These are phyloP conservation scores for Blastocystis sp. DNA, from an alignment of 352 stramenopile genomes.

Conservation along the genomic window DNA sequence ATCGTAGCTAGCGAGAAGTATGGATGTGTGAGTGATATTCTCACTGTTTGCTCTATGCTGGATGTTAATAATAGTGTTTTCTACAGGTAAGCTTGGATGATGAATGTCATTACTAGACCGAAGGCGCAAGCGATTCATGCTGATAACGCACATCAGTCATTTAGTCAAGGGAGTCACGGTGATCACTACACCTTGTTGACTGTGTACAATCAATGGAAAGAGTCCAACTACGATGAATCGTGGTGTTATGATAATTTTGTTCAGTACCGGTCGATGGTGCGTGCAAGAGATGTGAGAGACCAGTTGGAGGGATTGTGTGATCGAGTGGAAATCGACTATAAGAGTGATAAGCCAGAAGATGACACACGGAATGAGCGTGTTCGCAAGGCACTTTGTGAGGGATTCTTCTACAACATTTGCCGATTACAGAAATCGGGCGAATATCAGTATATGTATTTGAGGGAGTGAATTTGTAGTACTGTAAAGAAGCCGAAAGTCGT, in stretches of 20 bases:
- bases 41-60: slow-evolving; percentile 95
- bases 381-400: slow-evolving; percentile 91
- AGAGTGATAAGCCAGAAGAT: slow-evolving; percentile 70
- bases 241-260: slow-evolving; percentile 93
- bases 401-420: slow-evolving; percentile 99
- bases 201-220: slow-evolving; percentile 95
- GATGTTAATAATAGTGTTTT: slow-evolving; percentile 96
- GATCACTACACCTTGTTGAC: slow-evolving; percentile 94
- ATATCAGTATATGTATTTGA: slow-evolving; percentile 79
- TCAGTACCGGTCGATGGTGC: slow-evolving; percentile 93
- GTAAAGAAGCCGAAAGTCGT: slow-evolving; percentile 95
- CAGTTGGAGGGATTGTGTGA: slow-evolving; percentile 98
- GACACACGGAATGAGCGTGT: slow-evolving; percentile 86
- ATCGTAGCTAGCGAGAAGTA: slow-evolving; percentile 86
- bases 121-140: slow-evolving; percentile 97
- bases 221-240: slow-evolving; percentile 92
- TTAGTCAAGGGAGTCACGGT: slow-evolving; percentile 85
- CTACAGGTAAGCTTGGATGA: slow-evolving; percentile 76
- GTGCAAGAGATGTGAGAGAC: slow-evolving; percentile 94
- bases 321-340: slow-evolving; percentile 86
- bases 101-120: slow-evolving; percentile 72
- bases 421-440: slow-evolving; percentile 89
- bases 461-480: slow-evolving; percentile 74
- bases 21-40: slow-evolving; percentile 84
- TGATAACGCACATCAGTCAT: slow-evolving; percentile 95